Conservation (phyloP, 2,329 filamentous ascomycete species). For the Scorias spongiosa region DNA sequence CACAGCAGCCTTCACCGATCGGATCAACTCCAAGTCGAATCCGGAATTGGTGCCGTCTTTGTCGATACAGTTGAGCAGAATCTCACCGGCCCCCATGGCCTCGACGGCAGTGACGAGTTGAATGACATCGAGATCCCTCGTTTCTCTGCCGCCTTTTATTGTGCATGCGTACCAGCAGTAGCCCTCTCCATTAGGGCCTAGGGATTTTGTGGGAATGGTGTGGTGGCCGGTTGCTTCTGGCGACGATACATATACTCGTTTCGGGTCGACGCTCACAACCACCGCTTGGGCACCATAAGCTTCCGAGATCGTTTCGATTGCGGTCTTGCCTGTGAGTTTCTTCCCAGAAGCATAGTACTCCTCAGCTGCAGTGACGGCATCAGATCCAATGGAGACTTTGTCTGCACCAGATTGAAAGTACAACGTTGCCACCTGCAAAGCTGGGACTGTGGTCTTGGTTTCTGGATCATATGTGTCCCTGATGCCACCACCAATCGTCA, state of each 20-base stretch:
- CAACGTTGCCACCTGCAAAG: conserved; percentile 83
- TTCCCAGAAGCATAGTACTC: conserved; percentile 64
- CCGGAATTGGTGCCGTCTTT: conserved; percentile 88
- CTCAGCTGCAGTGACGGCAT: conserved; percentile 85
- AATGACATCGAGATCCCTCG: conserved; percentile 81
- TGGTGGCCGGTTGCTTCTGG: conserved; percentile 58
- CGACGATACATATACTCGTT: conserved; percentile 65
- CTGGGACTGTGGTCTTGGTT: conserved; percentile 62
- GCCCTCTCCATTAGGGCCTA: conserved; percentile 60
- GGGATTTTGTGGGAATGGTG: conserved; percentile 53
- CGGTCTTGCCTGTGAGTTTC: conserved; percentile 62
- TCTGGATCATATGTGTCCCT: conserved; percentile 82
- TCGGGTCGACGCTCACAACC: conserved; percentile 88
- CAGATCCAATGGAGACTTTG: conserved; percentile 92
- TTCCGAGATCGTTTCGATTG: conserved; percentile 85
- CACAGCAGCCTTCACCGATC: conserved; percentile 72
- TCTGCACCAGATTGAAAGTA: conserved; percentile 97
- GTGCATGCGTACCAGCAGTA: conserved; percentile 98
- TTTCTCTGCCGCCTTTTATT: conserved; percentile 86
- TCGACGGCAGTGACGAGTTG: conserved; percentile 81
- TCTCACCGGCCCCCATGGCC: conserved; percentile 88
- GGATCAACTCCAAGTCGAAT: conserved; percentile 84
- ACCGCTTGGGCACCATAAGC: conserved; percentile 96
- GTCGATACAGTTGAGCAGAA: conserved; percentile 95
- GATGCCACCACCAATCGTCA: conserved; percentile 93